Conservation (phyloP, 1,139 yeast species). For the Trichomonascaceae sp. region DNA sequence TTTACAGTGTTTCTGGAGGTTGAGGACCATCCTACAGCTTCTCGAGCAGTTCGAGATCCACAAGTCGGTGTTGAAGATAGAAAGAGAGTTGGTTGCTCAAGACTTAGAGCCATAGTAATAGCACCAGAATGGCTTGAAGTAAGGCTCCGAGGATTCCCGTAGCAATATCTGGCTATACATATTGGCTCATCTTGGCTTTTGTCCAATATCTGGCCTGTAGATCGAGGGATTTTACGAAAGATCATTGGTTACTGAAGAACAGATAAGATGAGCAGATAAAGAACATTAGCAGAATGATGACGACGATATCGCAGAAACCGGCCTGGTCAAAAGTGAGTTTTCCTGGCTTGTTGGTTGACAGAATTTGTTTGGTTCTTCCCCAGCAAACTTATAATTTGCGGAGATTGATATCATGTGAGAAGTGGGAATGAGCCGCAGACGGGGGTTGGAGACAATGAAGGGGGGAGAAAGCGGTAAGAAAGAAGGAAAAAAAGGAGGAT, state of each 20-base stretch:
- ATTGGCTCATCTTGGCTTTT: not conserved
- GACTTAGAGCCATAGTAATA: constrained; percentile 29
- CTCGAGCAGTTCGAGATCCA: constrained; percentile 13
- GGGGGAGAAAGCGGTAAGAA: not conserved
- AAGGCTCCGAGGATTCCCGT: constrained; percentile 31
- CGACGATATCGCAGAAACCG: not conserved
- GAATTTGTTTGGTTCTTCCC: not conserved
- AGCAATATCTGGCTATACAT: constrained; percentile 20
- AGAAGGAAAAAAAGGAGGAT: too few relatives aligned
- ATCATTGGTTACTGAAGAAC: not conserved
- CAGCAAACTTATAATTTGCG: not conserved
- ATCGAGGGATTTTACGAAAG: not conserved
- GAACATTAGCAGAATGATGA: not conserved
- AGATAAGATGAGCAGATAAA: not conserved
- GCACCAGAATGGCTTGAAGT: constrained; percentile 30
- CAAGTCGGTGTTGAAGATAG: constrained; percentile 23
- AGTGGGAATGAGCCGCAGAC: not conserved
- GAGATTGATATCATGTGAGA: not conserved
- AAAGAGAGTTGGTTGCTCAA: constrained; percentile 32
- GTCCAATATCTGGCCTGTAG: not conserved
- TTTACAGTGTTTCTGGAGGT: not conserved
- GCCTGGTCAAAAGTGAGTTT: too few relatives aligned
- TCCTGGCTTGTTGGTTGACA: not conserved
- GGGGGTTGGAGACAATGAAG: not conserved
- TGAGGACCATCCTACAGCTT: constrained; percentile 4